Evolutionary conservation across 108 stramenopile species (phyloP).

Genomic region (Licmophora abbreviata): DNA sequence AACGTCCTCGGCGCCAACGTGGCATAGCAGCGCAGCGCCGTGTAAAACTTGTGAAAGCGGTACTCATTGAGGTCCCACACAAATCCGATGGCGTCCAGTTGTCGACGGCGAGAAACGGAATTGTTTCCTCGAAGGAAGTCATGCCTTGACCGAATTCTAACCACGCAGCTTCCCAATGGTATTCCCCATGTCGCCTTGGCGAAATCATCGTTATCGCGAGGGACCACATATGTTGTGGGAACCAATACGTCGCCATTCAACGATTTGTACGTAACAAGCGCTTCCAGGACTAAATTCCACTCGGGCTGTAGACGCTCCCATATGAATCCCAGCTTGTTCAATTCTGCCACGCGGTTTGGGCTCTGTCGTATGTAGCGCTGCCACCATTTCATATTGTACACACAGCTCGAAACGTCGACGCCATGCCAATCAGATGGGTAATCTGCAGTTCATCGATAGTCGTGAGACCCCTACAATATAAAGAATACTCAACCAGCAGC

Average conservation of each 20-base stretch:
- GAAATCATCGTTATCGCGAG: constrained; percentile 38
- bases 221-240: constrained; percentile 64
- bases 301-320: constrained; percentile 82
- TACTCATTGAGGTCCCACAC: constrained; percentile 67
- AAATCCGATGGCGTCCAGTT: constrained; percentile 65
- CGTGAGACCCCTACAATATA: not conserved
- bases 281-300: constrained; percentile 78
- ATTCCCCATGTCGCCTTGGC: constrained; percentile 63
- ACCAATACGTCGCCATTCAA: constrained; percentile 52
- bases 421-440: constrained; percentile 68
- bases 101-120: constrained; percentile 27
- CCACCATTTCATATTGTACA: constrained; percentile 85
- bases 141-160: constrained; percentile 51
- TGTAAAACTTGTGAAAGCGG: constrained; percentile 42
- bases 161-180: constrained; percentile 52
- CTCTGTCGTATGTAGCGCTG: constrained; percentile 42
- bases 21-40: constrained; percentile 41
- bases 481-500: not conserved
- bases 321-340: constrained; percentile 68
- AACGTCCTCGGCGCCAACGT: constrained; percentile 19
- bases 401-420: constrained; percentile 40
- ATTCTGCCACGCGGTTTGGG: constrained; percentile 50
- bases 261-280: constrained; percentile 38
- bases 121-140: constrained; percentile 50
- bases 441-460: constrained; percentile 1